Evolutionary conservation across 2,329 filamentous ascomycete species (phyloP), one percentile per base, ranked within the genome.

Genomic region (Sphaceloma murrayae): DNA sequence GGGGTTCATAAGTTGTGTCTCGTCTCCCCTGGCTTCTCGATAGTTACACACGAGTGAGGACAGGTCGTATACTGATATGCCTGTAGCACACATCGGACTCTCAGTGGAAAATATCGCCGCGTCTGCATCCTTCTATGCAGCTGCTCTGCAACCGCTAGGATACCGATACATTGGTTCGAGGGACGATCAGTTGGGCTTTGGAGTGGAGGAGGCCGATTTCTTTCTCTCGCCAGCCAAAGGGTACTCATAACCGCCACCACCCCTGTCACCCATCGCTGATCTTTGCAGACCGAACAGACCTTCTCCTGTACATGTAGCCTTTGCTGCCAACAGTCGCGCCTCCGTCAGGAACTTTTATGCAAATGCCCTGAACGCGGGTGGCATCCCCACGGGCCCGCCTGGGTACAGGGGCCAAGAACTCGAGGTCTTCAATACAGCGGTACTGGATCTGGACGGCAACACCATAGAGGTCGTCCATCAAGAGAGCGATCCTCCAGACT

Each of bases 371-470:
- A 78, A 74, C 53, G 80, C 83, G 34, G 76, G 77, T 39, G 77
- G 70, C 13, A 68, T 68, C 48, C 70, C 75, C 17, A 74, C 77
- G 54, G 73, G 73, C 24, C 67, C 75, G 36, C 75, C 73, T 53
- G 67, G 68, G 54, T 55, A 65, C 56, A 67, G 75, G 46, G 71
- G 73, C 56, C 62, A 67, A 13, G 66, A 72, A 2, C 66, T 67
- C 56, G 65, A 74, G 62, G 67, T 76, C 66, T 70, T 78, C 63
- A 79, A 76, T 50, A 75, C 77, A 36, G 74, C 75, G 5, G 66
- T 86, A 30, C 73, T 78, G 48, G 86, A 94, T 62, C 73, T 85
- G 45, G 85, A 94, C 65, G 84, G 84, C 40, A 93, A 94, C 65
- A 82, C 75, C 53, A 78, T 94, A 58, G 84, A 91, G 58, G 82